These are phyloP conservation scores for Hymenoscyphus scutula DNA, from an alignment of 2,329 filamentous ascomycete genomes.

Conservation along the genomic window DNA sequence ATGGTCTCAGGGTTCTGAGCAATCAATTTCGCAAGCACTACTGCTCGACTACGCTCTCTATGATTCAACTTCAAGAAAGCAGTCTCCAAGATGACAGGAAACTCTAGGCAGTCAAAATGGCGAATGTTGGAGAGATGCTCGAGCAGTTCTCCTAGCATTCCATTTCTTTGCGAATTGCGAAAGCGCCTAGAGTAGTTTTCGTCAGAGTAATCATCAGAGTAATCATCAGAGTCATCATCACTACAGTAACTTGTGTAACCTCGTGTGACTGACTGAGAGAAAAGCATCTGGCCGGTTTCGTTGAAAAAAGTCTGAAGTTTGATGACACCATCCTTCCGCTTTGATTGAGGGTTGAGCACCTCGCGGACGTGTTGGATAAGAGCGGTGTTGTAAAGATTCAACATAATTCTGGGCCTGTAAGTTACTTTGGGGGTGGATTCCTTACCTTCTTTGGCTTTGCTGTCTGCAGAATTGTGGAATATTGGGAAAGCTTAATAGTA, in stretches of 20 bases:
- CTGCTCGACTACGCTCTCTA: background rate
- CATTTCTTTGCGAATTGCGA: background rate
- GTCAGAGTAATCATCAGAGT: too few species aligned
- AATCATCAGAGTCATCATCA: background rate
- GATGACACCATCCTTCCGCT: background rate
- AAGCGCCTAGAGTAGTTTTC: background rate
- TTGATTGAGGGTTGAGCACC: background rate
- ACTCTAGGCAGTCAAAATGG: background rate
- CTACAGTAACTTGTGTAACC: background rate
- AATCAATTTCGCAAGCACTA: background rate
- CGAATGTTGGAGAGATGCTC: background rate
- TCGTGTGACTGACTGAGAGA: background rate
- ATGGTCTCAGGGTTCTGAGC: background rate
- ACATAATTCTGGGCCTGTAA: background rate
- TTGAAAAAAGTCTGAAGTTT: background rate
- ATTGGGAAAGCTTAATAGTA: too few species aligned
- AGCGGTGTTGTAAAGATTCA: background rate
- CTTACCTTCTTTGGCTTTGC: too few species aligned
- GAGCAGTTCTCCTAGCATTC: background rate
- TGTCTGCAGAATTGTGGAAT: too few species aligned
- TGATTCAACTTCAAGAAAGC: background rate
- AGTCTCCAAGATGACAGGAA: background rate
- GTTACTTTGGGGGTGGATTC: background rate
- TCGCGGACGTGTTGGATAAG: background rate
- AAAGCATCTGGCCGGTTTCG: background rate